Conservation (phyloP, 83 land plant genomes). For the Isoetes engelmannii region DNA sequence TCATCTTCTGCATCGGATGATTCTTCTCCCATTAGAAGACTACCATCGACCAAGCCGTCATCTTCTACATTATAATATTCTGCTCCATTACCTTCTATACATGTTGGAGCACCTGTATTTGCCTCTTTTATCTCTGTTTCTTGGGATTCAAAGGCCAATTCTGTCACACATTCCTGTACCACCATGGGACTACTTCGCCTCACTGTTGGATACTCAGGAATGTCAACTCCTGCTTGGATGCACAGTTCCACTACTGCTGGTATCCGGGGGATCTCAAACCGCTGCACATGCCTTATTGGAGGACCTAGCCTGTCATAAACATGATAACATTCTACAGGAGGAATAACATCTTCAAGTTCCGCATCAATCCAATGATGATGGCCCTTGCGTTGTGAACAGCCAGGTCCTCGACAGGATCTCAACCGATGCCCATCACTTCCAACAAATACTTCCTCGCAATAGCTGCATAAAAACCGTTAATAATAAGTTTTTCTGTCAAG, state of each 20-base stretch:
- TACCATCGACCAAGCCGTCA: no score
- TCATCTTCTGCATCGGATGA: no score
- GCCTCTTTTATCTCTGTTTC: no score
- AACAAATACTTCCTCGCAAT: conserved; percentile 76
- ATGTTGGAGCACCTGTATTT: no score
- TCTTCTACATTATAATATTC: no score
- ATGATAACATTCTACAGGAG: conserved; percentile 79
- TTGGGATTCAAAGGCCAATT: no score
- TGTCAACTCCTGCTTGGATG: conserved; percentile 90
- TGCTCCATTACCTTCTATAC: no score
- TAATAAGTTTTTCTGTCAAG: not conserved
- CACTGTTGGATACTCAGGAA: conserved; percentile 72
- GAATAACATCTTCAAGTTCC: conserved; percentile 56
- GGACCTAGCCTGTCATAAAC: conserved; percentile 70
- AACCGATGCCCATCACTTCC: conserved; percentile 77
- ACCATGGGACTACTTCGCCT: conserved; percentile 67
- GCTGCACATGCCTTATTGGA: conserved; percentile 56
- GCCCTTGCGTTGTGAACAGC: conserved; percentile 38
- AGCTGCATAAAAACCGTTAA: conserved; percentile 34
- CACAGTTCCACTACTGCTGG: conserved; percentile 92
- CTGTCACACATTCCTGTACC: conserved; percentile 39
- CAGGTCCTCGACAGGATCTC: conserved; percentile 57
- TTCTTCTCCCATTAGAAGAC: no score
- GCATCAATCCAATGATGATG: conserved; percentile 71
- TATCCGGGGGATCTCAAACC: conserved; percentile 57